These are phyloP conservation scores for Diddensiella santjacobensis DNA, from an alignment of 805 yeast genomes.

Conservation along the genomic window DNA sequence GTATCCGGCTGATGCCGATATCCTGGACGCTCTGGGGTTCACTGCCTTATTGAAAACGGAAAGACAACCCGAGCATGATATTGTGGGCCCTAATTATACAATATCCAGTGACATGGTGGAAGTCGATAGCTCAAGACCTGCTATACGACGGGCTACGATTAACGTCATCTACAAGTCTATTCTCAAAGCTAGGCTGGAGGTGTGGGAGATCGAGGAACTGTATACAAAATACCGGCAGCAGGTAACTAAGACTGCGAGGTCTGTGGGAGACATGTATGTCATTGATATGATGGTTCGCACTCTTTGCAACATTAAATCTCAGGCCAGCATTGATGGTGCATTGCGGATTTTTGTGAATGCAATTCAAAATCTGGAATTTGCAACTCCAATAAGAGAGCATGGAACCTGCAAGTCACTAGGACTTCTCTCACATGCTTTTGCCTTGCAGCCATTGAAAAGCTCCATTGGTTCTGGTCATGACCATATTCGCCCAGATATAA, in stretches of 20 bases:
- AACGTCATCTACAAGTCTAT: constrained; percentile 27
- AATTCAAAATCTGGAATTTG: constrained; percentile 8
- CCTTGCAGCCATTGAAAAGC: constrained; percentile 2
- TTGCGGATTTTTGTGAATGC: constrained; percentile 21
- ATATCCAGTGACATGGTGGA: neutral
- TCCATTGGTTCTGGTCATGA: no score
- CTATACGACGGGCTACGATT: constrained; percentile 12
- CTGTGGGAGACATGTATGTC: constrained; percentile 12
- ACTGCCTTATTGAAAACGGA: constrained; percentile 2
- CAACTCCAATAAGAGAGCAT: neutral
- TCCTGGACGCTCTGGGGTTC: constrained; percentile 20
- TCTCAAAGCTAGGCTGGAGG: constrained; percentile 22
- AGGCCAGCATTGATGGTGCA: constrained; percentile 20
- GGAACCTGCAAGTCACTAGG: constrained; percentile 18
- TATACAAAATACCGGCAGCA: constrained; percentile 7
- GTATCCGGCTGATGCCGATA: constrained; percentile 19
- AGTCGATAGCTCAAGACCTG: neutral
- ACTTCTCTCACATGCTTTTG: constrained; percentile 11
- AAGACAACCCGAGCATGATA: neutral
- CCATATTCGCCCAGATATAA: constrained; percentile 12
- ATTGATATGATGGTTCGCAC: constrained; percentile 27
- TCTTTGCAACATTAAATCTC: constrained; percentile 14
- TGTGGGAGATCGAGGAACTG: constrained; percentile 14
- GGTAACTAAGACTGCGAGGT: neutral
- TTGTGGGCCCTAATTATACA: neutral